phyloP scores from a whole-genome alignment of 371 early-diverging fungal genomes.

The Encephalitozoon hellem region DNA sequence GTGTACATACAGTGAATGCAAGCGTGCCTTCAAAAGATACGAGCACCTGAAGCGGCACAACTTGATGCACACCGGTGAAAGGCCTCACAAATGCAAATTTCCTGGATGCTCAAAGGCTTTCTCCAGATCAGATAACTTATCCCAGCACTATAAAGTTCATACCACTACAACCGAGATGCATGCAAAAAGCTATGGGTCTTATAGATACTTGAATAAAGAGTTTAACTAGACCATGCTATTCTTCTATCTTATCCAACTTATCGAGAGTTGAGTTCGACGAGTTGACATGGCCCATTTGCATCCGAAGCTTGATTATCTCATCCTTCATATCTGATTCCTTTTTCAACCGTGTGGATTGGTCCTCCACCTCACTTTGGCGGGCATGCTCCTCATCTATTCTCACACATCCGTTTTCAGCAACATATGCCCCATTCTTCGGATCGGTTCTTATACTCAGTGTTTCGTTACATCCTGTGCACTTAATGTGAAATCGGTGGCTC shows the following conservation, averaged over 20 bases:
- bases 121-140: slow-evolving; percentile 75
- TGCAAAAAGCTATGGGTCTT: not conserved
- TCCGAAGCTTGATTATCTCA: not conserved
- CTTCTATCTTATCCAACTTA: not conserved
- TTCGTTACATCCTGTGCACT: slow-evolving; percentile 80
- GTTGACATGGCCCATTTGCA: not conserved
- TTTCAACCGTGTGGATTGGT: not conserved
- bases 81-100: slow-evolving; percentile 69
- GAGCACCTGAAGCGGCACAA: slow-evolving; percentile 74
- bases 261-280: not conserved
- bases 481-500: slow-evolving; percentile 84
- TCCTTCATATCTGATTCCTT: not conserved
- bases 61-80: slow-evolving; percentile 76
- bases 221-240: slow-evolving; percentile 1
- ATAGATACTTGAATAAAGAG: slow-evolving; percentile 21
- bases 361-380: not conserved
- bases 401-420: slow-evolving; percentile 70
- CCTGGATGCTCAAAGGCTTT: slow-evolving; percentile 69
- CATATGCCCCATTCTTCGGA: slow-evolving; percentile 83
- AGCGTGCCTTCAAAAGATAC: slow-evolving; percentile 68
- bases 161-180: slow-evolving; percentile 12
- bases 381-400: not conserved
- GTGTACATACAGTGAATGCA: slow-evolving; percentile 65
- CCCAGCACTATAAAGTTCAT: slow-evolving; percentile 62
- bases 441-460: slow-evolving; percentile 93